These are phyloP conservation scores for Salix arbutifolia DNA, from an alignment of 345 rosid genomes.

Conservation along the genomic window DNA sequence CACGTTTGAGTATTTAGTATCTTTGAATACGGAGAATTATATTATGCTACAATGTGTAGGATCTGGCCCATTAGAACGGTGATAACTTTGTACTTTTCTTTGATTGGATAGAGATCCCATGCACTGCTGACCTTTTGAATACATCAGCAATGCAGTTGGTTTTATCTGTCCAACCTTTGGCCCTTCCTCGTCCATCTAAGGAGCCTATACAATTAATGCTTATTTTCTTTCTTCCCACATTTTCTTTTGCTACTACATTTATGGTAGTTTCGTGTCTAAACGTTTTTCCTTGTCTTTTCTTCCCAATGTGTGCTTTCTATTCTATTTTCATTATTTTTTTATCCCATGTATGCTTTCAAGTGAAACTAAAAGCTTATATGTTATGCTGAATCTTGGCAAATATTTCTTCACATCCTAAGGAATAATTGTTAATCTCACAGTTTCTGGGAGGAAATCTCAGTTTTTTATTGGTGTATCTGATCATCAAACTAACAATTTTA, in stretches of 20 bases:
- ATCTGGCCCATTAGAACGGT: background rate
- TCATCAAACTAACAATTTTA: background rate
- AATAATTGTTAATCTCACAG: background rate
- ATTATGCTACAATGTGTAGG: background rate
- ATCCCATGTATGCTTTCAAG: conserved; percentile 14
- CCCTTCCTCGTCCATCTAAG: too few relatives aligned
- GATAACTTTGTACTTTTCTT: background rate
- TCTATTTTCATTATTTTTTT: too few relatives aligned
- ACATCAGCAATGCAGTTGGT: too few relatives aligned
- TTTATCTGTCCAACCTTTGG: too few relatives aligned
- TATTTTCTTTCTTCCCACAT: too few relatives aligned
- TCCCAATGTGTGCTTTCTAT: too few relatives aligned
- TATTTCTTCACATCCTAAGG: conserved; percentile 22
- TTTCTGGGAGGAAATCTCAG: too few relatives aligned
- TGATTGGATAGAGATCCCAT: conserved; percentile 10
- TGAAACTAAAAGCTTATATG: conserved; percentile 11
- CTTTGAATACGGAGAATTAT: background rate
- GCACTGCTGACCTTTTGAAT: conserved; percentile 18
- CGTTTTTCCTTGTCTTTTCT: too few relatives aligned
- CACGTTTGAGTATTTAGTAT: background rate
- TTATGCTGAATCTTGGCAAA: background rate
- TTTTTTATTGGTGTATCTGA: background rate
- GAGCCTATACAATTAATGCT: too few relatives aligned
- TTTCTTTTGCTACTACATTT: too few relatives aligned
- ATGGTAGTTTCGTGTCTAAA: too few relatives aligned